These are phyloP conservation scores for Fusarium temperatum DNA, from an alignment of 2,329 filamentous ascomycete genomes.

Conservation along the genomic window DNA sequence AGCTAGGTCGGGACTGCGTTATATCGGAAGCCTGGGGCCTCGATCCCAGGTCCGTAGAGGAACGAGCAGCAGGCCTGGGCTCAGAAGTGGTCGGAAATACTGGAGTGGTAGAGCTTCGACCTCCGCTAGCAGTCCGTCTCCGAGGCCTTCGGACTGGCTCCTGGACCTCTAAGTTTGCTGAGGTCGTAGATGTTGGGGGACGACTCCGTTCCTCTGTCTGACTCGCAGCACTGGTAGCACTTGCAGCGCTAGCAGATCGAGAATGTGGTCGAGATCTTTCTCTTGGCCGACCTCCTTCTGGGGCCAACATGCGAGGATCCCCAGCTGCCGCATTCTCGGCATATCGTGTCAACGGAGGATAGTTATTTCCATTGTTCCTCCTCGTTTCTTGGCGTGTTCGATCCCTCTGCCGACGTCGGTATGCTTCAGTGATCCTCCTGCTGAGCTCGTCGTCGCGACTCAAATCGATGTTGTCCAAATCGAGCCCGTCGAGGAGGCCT, in stretches of 20 bases:
- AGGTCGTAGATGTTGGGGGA: constrained; percentile 52
- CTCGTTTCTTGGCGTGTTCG: constrained; percentile 60
- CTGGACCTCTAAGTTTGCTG: constrained; percentile 46
- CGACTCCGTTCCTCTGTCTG: constrained; percentile 60
- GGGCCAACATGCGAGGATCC: constrained; percentile 42
- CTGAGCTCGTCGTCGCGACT: constrained; percentile 89
- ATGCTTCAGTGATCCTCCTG: constrained; percentile 89
- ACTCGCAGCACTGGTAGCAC: constrained; percentile 53
- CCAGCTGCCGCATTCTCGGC: constrained; percentile 34
- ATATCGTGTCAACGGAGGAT: constrained; percentile 49
- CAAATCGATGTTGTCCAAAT: constrained; percentile 86
- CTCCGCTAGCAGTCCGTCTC: constrained; percentile 62
- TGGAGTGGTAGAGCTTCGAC: constrained; percentile 64
- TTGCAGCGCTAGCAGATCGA: constrained; percentile 55
- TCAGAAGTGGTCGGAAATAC: constrained; percentile 53
- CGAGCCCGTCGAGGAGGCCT: constrained; percentile 85
- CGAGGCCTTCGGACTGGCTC: constrained; percentile 48
- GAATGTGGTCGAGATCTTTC: constrained; percentile 55
- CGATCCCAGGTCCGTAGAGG: constrained; percentile 70
- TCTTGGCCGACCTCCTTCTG: constrained; percentile 40
- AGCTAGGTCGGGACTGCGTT: constrained; percentile 49
- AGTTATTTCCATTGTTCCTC: constrained; percentile 52
- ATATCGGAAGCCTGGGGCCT: constrained; percentile 54
- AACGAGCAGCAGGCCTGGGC: constrained; percentile 63
- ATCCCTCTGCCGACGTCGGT: constrained; percentile 77